Base-by-base conservation (phyloP, 1,284 basidiomycete species). In the Ceratobasidium sp. region DNA sequence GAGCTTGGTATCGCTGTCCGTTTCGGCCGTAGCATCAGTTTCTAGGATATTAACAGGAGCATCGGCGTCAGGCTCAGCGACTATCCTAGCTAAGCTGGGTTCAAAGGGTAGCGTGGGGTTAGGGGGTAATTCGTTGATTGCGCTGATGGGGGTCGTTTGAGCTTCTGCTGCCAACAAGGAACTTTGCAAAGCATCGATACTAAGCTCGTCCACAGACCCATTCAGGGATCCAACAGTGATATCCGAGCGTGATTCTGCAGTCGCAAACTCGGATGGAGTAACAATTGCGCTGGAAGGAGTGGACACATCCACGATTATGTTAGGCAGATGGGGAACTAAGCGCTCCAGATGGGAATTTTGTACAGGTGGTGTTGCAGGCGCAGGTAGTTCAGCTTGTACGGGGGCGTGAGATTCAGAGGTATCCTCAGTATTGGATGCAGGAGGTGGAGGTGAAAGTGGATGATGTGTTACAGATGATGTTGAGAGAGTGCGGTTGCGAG, bases 1-100 rank as follows among this genome's bases (percentile, higher is more conserved):
- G 63, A 94, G 81, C 47, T 82, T 84, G 62, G 8, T 48, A 24
- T 92, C 91, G 6, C 91, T 81, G 74, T 85, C 85, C 6, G 79
- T 74, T 44, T 81, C 80, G 33, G 76, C 78, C 11, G 79, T 45
- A 44, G 71, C 22, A 11, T 66, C 60, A 44, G 74, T 41, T 59
- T 69, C 54, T 27, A 22, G 65, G 6, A 9, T 17, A 11, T 47
- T 44, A n/a, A 29, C 45, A 19, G 24, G 27, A 27, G 44, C 5
- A 19, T 51, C 44, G 17, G 19, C 9, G 24, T 31, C 9, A 14
- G 14, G 5, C 9, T n/a, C 60, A 19, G 27, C 22, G 45, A 47
- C 45, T 11, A 5, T 11, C 36, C 36, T 41, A 11, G 36, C 36
- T 11, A 41, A 41, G 4, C 4, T 41, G 29, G 60, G 44, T 48